Conservation (phyloP, 73 alveolate genomes). For the Uronychia binucleata region DNA sequence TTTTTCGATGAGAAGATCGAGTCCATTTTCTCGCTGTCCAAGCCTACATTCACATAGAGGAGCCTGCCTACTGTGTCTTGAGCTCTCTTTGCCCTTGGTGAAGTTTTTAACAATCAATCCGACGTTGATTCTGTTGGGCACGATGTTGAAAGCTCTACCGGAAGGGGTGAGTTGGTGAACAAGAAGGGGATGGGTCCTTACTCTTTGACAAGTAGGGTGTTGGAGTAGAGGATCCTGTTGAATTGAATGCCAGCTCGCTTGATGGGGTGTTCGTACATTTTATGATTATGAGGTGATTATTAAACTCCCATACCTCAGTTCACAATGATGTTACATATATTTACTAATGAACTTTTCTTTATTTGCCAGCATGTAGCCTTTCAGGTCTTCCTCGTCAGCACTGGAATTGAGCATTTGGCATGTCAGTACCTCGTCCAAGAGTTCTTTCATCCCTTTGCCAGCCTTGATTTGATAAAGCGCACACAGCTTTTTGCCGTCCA, state of each 20-base stretch:
- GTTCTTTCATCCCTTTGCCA: conserved; percentile 70
- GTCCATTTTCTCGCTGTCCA: conserved; percentile 24
- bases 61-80: conserved; percentile 8
- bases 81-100: conserved; percentile 43
- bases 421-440: conserved; percentile 58
- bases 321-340: background rate
- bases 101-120: conserved; percentile 33
- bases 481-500: conserved; percentile 76
- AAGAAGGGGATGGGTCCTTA: conserved; percentile 31
- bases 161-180: conserved; percentile 5
- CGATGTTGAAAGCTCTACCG: background rate
- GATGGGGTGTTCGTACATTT: conserved; percentile 72
- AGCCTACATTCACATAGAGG: background rate
- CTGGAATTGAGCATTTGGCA: conserved; percentile 47
- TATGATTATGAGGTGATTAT: background rate
- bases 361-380: conserved; percentile 23
- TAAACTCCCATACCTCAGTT: background rate
- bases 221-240: conserved; percentile 61
- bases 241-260: conserved; percentile 66
- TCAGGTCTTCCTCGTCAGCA: conserved; percentile 36
- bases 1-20: conserved; percentile 52
- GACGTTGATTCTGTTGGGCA: conserved; percentile 17
- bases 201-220: conserved; percentile 30
- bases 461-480: conserved; percentile 61
- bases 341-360: conserved; percentile 45